Percentiles rank a stretch among this genome's conserved stretches.
These are phyloP conservation scores for Blumeria graminis DNA, from an alignment of 2,329 filamentous ascomycete genomes.

Conservation along the genomic window DNA sequence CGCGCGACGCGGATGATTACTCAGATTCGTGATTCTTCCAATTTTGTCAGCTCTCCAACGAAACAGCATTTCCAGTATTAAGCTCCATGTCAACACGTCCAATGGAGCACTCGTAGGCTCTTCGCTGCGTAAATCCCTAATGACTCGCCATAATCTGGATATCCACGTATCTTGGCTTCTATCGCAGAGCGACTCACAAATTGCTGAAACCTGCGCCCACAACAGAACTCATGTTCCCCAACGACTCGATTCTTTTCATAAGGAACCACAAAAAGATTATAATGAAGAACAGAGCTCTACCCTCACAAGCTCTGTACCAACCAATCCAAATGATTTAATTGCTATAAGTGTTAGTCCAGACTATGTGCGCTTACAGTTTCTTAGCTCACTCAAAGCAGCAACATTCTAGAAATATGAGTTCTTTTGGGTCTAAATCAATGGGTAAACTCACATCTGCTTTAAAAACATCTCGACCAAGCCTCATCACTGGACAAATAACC, in stretches of 20 bases:
- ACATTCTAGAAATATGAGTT: constrained; percentile 3
- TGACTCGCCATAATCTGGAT: constrained; percentile 16
- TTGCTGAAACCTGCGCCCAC: constrained; percentile 5
- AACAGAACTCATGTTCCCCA: constrained; percentile 2
- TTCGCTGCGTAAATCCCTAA: constrained; percentile 9
- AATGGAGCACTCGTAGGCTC: constrained; percentile 8
- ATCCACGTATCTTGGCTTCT: constrained; percentile 16
- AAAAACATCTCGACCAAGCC: constrained; percentile 9
- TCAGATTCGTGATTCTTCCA: no score
- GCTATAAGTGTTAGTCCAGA: constrained; percentile 9
- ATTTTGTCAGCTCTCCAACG: no score
- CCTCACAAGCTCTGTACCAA: constrained; percentile 1
- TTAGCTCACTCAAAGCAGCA: constrained; percentile 6
- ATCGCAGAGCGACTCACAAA: constrained; percentile 8
- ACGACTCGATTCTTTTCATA: background rate
- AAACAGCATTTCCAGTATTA: no score
- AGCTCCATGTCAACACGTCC: background rate
- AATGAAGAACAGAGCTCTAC: constrained; percentile 4
- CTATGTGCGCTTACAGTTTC: constrained; percentile 8
- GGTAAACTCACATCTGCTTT: constrained; percentile 12
- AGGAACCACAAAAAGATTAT: background rate
- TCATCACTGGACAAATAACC: constrained; percentile 11
- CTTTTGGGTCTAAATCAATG: constrained; percentile 9
- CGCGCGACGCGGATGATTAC: no score
- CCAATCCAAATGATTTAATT: constrained; percentile 3